Conservation (phyloP, 1,139 yeast genomes). For the Pichia sp. region DNA sequence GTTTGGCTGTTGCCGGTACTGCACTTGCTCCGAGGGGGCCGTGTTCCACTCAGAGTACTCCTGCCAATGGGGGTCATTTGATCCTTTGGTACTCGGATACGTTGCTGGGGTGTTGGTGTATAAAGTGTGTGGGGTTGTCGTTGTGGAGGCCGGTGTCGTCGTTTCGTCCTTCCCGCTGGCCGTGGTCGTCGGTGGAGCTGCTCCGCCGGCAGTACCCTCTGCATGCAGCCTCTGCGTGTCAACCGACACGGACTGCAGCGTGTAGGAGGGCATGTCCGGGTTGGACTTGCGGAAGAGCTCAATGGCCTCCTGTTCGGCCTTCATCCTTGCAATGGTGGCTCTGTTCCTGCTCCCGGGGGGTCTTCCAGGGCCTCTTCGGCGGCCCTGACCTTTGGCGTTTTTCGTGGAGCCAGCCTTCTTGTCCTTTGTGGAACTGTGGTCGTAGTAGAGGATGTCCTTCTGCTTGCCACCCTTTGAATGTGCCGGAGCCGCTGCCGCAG, state of each 20-base stretch:
- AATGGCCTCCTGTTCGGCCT: constrained; percentile 18
- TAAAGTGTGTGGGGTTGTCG: not conserved
- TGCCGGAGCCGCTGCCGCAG: no score
- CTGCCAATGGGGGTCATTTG: not conserved
- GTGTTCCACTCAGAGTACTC: not conserved
- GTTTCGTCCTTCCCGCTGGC: no score
- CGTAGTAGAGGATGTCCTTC: not conserved
- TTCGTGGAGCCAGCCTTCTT: not conserved
- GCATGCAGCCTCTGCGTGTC: not conserved
- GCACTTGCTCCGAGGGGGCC: not conserved
- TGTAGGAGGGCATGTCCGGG: constrained; percentile 13
- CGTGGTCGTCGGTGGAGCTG: no score
- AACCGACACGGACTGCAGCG: not conserved
- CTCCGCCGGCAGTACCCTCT: no score
- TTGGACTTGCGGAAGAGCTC: constrained; percentile 10
- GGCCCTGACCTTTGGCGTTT: not conserved
- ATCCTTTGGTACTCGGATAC: not conserved
- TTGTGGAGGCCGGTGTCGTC: no score
- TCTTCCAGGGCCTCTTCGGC: constrained; percentile 19
- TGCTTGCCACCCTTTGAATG: not conserved
- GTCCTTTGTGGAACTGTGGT: not conserved
- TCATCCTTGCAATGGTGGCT: constrained; percentile 16
- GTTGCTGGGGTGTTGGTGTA: not conserved
- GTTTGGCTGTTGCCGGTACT: not conserved
- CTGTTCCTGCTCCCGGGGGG: constrained; percentile 18